Percentiles rank a stretch among this genome's conserved stretches.
Conservation (phyloP, 257 asterid species). For the Lycium ferocissimum region DNA sequence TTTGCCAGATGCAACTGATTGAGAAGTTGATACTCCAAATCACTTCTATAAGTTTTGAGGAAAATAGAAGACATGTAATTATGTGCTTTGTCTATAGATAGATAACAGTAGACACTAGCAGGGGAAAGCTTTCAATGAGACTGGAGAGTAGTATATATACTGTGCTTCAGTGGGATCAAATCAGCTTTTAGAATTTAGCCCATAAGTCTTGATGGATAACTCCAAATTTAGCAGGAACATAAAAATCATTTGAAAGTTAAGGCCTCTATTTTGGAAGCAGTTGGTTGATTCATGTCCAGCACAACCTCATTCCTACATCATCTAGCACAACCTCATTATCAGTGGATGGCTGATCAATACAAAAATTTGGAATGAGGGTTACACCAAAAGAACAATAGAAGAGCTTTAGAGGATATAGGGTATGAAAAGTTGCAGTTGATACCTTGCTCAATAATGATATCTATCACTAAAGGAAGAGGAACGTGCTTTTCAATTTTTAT, state of each 20-base stretch:
- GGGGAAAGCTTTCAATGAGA: neutral
- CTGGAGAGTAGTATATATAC: neutral
- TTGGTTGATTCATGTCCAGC: no score
- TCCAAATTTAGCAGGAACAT: neutral
- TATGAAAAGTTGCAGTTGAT: slow-evolving; percentile 24
- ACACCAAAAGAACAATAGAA: neutral
- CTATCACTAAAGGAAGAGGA: slow-evolving; percentile 65
- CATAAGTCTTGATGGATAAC: neutral
- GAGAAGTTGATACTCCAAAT: slow-evolving; percentile 1
- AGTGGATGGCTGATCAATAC: slow-evolving; percentile 10
- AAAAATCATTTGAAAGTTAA: slow-evolving; percentile 15
- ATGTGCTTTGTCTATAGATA: neutral
- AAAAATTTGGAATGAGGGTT: neutral
- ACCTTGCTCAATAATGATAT: slow-evolving; percentile 77
- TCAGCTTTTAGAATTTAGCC: slow-evolving; percentile 4
- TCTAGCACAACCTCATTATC: neutral
- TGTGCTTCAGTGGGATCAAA: neutral
- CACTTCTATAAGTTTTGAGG: neutral
- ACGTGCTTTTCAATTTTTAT: slow-evolving; percentile 61
- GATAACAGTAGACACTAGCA: neutral
- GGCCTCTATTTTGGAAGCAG: neutral
- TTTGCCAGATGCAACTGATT: neutral
- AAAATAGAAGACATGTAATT: neutral
- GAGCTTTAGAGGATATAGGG: neutral
- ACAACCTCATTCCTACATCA: no score